Evolutionary conservation across 352 stramenopile genomes (phyloP).

Genomic region (Chrysophaeum taylorii): DNA sequence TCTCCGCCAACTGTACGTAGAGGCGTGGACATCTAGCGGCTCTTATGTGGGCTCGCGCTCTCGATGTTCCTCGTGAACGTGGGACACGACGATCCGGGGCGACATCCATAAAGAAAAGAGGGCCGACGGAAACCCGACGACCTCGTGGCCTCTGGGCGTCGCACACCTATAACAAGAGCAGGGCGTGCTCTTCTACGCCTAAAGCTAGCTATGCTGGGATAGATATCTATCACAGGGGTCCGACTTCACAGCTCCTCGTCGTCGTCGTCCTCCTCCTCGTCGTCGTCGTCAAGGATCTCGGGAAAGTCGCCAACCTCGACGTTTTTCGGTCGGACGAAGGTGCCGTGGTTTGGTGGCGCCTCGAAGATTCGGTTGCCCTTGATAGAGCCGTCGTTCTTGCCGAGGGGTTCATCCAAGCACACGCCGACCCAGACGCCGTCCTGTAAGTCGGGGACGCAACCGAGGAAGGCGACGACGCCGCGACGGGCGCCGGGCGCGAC

Average conservation of each 20-base stretch:
- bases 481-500: conserved; percentile 83
- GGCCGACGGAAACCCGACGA: no score
- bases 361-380: conserved; percentile 82
- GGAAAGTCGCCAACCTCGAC: conserved; percentile 83
- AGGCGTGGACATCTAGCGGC: no score
- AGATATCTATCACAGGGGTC: no score
- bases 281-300: conserved; percentile 50
- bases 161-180: no score
- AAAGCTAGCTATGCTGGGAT: no score
- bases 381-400: conserved; percentile 77
- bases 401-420: conserved; percentile 89
- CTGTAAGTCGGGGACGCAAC: conserved; percentile 73
- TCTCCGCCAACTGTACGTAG: no score
- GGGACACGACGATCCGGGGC: no score
- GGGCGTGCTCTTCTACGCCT: no score
- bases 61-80: no score
- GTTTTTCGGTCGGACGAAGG: conserved; percentile 86
- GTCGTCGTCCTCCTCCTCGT: conserved; percentile 37
- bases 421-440: conserved; percentile 76
- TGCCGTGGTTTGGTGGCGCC: conserved; percentile 72
- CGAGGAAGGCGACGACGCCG: conserved; percentile 78
- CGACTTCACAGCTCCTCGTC: conserved; percentile 44
- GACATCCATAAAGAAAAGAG: no score
- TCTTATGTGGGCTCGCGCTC: no score
- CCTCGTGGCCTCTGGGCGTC: no score